Evolutionary conservation across 2,329 filamentous ascomycete species (phyloP), one percentile per base, ranked within the genome.

Genomic region (Metarhizium rileyi): DNA sequence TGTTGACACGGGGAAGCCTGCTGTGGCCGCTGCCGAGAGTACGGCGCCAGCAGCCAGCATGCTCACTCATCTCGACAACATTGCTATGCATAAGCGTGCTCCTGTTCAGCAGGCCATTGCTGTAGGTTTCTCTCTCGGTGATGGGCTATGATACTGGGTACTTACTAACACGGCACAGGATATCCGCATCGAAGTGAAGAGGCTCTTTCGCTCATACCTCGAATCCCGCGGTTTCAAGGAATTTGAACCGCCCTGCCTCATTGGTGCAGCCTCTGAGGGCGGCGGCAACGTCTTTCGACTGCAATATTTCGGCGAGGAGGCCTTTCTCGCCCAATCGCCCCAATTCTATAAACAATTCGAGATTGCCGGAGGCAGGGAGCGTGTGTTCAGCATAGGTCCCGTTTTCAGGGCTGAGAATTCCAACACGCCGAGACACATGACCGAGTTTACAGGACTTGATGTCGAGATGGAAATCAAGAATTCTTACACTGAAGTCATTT

Each of bases 201-300:
- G 78, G 53, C 74, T 93, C 12, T 94, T 94, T 38, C 40, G 40
- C 27, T 83, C 90, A 58, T 97, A 90, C 66, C 83, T 96, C 57
- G 76, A 84, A 53, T 75, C 78, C 56, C 79, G 79, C 52, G 80
- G 82, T 48, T 95, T 95, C 66, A 82, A 84, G 55, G 81, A 87
- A 66, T 90, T 96, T 61, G 88, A 95, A 66, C 87, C 90, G 2
- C 90, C 93, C 9, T 91, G 90, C 66, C 75, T 98, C 41, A 87
- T 95, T 49, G 90, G 86, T 46, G 86, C 91, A 14, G 87, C 93
- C 4, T 93, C 89, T 4, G 93, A 98, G 71, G 91, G 93, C 60
- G 93, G 93, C 56, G 83, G 83, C 57, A 94, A 91, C 64, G 91
- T 97, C 38, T 97, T 98, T 68, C 78, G 84, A 59, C 75, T 97